A percentile compares a stretch with the other conserved stretches of the same genome.
Conservation (phyloP, 306 rosid genomes). For the Begonia masoniana region DNA sequence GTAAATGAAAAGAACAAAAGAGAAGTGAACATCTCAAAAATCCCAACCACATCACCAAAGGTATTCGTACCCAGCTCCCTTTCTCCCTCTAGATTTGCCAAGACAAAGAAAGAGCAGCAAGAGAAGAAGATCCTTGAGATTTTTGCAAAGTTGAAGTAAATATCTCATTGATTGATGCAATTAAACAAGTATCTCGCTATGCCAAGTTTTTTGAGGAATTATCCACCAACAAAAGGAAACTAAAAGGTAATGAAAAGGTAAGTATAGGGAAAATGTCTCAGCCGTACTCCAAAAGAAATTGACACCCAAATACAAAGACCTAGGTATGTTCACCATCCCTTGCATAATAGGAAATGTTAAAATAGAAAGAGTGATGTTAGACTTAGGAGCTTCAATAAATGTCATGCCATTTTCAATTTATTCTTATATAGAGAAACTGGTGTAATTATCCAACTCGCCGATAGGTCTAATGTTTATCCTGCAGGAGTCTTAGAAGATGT, state of each 20-base stretch:
- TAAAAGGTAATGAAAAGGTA: background rate
- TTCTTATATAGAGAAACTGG: background rate
- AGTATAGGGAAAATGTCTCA: background rate
- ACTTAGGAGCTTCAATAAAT: background rate
- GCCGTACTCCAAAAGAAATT: background rate
- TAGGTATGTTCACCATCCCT: background rate
- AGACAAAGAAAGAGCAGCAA: no score
- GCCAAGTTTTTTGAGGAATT: background rate
- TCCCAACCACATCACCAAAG: no score
- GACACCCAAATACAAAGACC: slow-evolving; percentile 1
- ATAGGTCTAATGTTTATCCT: background rate
- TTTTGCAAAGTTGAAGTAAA: background rate
- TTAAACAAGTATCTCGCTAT: background rate
- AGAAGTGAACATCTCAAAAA: no score
- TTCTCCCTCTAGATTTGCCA: no score
- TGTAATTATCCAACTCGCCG: background rate
- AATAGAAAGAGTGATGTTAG: background rate
- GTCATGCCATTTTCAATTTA: background rate
- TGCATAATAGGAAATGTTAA: background rate
- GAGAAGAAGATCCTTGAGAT: no score
- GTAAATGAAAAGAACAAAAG: no score
- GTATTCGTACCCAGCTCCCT: no score
- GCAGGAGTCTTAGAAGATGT: no score
- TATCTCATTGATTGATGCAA: background rate
- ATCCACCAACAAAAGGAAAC: background rate